These are phyloP conservation scores for Chamaecyparis obtusa DNA, from an alignment of 75 land plant genomes.

Conservation along the genomic window DNA sequence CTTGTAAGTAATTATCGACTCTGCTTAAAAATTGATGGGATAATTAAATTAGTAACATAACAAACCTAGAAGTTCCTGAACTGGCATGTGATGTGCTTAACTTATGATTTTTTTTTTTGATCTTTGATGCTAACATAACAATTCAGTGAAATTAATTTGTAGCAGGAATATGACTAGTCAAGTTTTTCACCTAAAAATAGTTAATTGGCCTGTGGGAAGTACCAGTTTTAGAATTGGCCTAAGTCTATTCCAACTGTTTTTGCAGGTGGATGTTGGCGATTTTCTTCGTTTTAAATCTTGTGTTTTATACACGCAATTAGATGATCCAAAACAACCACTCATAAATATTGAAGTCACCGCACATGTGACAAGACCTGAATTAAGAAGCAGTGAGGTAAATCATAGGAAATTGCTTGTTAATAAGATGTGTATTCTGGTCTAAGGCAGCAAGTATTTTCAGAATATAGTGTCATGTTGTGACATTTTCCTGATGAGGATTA, in stretches of 20 bases:
- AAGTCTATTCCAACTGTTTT: not conserved
- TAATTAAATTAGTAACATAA: not conserved
- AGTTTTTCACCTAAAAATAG: not conserved
- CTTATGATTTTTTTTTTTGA: not conserved
- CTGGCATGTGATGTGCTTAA: not conserved
- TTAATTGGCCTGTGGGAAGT: not conserved
- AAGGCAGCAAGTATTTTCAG: not conserved
- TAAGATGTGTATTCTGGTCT: not conserved
- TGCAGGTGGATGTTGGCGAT: slow-evolving; percentile 95
- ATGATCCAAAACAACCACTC: slow-evolving; percentile 62
- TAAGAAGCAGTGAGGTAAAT: slow-evolving; percentile 74
- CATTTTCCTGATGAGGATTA: not conserved
- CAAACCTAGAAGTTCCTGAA: not conserved
- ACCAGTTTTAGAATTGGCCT: not conserved
- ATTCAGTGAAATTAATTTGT: not conserved
- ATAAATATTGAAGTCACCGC: slow-evolving; percentile 90
- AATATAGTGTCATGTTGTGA: not conserved
- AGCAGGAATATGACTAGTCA: not conserved
- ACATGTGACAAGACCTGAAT: slow-evolving; percentile 87
- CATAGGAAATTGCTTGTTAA: not conserved
- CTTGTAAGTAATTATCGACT: not conserved
- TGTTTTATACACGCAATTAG: slow-evolving; percentile 78
- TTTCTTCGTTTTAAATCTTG: slow-evolving; percentile 90
- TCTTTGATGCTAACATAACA: not conserved
- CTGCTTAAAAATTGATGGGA: not conserved